Base-by-base conservation (phyloP, 495 filamentous ascomycete species). In the Neurospora sp. region DNA sequence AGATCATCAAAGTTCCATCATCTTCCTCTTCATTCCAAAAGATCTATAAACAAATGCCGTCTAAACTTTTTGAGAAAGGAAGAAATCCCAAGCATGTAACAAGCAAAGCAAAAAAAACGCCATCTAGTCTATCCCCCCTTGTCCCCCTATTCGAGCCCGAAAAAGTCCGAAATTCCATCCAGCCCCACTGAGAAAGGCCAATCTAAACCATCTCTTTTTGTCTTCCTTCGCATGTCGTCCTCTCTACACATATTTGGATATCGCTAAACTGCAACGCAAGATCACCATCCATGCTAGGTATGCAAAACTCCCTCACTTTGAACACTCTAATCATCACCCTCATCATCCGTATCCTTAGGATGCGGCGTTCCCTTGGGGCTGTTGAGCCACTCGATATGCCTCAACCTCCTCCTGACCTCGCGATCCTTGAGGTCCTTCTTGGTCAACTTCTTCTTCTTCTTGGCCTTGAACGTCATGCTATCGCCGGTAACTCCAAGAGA, bases 401-500 rank as follows among this genome's bases (percentile, higher is more conserved):
- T 92, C 83, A 99, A 85, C 80, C 95, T 86, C 73, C 95, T 88
- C 75, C 96, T 87, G 38, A 91, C 91, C 82, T 99, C 96, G 4
- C 92, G 87, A 76, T 99, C 96, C 88, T 99, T 99, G 78, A 93
- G 75, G 84, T 99, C 95, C 82, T 92, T 93, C 84, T 95, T 91
- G 70, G 96, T 99, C 89, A 97, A 87, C 93, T 99, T 99, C 91
- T 95, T 97, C 92, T 97, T 98, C 87, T 95, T 94, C 78, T 84
- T 86, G 4, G 94, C 88, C 81, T 90, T 91, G 90, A 99, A 99
- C 82, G 96, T 94, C 85, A 99, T 76, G 88, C 18, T 93, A 89
- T 75, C 79, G 41, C 69, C 75, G 4, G 71, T 83, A 12, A 78
- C 71, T 16, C 54, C 54, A 2, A 66, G 31, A 12, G 54, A 78